A percentile compares a stretch with the other conserved stretches of the same genome.
phyloP scores from a whole-genome alignment of 257 asterid species.

The Solanum piurae region DNA sequence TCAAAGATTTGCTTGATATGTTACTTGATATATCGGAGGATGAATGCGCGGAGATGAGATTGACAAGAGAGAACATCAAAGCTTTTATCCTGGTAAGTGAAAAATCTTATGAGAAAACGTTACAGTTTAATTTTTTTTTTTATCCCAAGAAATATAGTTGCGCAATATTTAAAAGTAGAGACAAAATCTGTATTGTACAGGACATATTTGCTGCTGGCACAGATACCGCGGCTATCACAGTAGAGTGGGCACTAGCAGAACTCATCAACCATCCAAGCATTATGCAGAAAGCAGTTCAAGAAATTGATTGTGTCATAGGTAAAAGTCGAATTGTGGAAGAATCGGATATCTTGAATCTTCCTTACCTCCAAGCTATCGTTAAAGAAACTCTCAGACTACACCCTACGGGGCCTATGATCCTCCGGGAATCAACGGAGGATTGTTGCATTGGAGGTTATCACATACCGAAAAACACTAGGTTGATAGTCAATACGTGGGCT shows the following conservation, averaged over 20 bases:
- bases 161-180: not conserved
- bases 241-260: slow-evolving; percentile 79
- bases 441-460: slow-evolving; percentile 39
- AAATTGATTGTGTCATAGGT: slow-evolving; percentile 37
- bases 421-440: slow-evolving; percentile 39
- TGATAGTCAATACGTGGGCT: slow-evolving; percentile 66
- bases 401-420: slow-evolving; percentile 60
- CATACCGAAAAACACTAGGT: slow-evolving; percentile 39
- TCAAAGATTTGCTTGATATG: slow-evolving; percentile 47
- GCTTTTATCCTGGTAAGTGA: slow-evolving; percentile 56
- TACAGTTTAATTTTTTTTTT: too few relatives aligned
- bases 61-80: slow-evolving; percentile 55
- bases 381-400: slow-evolving; percentile 78
- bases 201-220: slow-evolving; percentile 77
- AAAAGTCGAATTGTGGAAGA: slow-evolving; percentile 34
- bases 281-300: slow-evolving; percentile 37
- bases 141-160: not conserved
- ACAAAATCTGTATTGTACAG: slow-evolving; percentile 14
- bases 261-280: slow-evolving; percentile 54
- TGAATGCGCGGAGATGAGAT: slow-evolving; percentile 26
- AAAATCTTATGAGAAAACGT: not conserved
- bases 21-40: slow-evolving; percentile 58
- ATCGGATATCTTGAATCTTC: slow-evolving; percentile 50
- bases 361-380: slow-evolving; percentile 54
- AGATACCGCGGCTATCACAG: slow-evolving; percentile 66